These are phyloP conservation scores for Leishmania lainsoni DNA, from an alignment of 208 protist genomes.

Conservation along the genomic window DNA sequence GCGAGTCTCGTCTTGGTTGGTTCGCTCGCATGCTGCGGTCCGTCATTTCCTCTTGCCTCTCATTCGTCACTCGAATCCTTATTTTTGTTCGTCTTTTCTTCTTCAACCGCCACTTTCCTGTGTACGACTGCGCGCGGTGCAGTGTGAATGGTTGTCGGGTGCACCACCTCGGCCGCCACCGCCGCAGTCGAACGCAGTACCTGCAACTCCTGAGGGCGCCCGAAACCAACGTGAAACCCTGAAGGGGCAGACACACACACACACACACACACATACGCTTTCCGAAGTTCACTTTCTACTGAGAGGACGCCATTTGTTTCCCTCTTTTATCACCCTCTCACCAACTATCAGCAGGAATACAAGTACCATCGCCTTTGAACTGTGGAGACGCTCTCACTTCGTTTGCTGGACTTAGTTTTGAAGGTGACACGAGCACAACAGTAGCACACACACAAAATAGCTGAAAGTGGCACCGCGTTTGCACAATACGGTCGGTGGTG, in stretches of 20 bases:
- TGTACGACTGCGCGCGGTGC: neutral
- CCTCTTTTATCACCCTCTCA: neutral
- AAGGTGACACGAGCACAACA: neutral
- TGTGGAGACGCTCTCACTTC: neutral
- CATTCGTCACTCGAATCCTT: neutral
- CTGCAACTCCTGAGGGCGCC: neutral
- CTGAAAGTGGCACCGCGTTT: neutral
- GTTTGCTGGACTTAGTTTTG: neutral
- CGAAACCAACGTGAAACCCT: neutral
- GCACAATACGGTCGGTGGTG: neutral
- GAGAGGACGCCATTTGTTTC: neutral
- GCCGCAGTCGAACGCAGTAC: neutral
- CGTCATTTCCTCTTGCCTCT: neutral
- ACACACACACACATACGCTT: too few species aligned
- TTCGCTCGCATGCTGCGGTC: neutral
- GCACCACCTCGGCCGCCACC: neutral
- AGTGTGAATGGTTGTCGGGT: neutral
- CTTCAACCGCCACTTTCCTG: neutral
- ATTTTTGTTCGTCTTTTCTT: too few species aligned
- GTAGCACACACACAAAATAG: neutral
- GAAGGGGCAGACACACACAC: neutral
- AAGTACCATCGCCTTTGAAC: neutral
- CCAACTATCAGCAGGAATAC: neutral
- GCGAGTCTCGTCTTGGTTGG: neutral
- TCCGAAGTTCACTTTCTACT: neutral